Evolutionary conservation across 768 basidiomycete genomes (phyloP).

Genomic region (Podaxis carcinomalis): DNA sequence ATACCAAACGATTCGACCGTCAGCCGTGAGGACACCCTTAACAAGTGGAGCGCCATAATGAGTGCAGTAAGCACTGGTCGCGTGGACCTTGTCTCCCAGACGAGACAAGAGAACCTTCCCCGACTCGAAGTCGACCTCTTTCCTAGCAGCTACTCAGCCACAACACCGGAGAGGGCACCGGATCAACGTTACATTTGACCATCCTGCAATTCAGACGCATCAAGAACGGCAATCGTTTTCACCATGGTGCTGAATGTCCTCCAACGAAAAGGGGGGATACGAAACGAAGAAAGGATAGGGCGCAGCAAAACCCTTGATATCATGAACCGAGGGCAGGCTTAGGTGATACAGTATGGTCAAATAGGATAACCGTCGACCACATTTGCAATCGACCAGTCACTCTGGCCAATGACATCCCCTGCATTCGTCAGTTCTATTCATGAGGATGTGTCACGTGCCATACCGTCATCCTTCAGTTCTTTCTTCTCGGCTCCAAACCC

Average conservation of each 20-base stretch:
- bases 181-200: slow-evolving; percentile 51
- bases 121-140: slow-evolving; percentile 74
- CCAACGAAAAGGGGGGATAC: not conserved
- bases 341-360: not conserved
- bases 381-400: not conserved
- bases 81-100: slow-evolving; percentile 69
- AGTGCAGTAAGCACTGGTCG: slow-evolving; percentile 83
- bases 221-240: slow-evolving; percentile 54
- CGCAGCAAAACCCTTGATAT: slow-evolving; percentile 7
- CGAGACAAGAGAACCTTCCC: slow-evolving; percentile 78
- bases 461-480: not conserved
- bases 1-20: slow-evolving; percentile 78
- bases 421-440: not conserved
- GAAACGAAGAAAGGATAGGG: not conserved
- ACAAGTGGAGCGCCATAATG: slow-evolving; percentile 88
- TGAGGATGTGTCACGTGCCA: slow-evolving; percentile 5
- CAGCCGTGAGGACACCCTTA: slow-evolving; percentile 75
- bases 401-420: slow-evolving; percentile 12
- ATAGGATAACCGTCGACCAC: not conserved
- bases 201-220: slow-evolving; percentile 54
- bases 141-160: slow-evolving; percentile 41
- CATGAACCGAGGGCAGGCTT: not conserved
- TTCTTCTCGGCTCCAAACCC: not conserved
- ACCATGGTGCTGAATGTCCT: slow-evolving; percentile 26
- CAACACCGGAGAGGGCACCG: not conserved